phyloP scores from a whole-genome alignment of 2,329 filamentous ascomycete species.

The Rutstroemia sp. region DNA sequence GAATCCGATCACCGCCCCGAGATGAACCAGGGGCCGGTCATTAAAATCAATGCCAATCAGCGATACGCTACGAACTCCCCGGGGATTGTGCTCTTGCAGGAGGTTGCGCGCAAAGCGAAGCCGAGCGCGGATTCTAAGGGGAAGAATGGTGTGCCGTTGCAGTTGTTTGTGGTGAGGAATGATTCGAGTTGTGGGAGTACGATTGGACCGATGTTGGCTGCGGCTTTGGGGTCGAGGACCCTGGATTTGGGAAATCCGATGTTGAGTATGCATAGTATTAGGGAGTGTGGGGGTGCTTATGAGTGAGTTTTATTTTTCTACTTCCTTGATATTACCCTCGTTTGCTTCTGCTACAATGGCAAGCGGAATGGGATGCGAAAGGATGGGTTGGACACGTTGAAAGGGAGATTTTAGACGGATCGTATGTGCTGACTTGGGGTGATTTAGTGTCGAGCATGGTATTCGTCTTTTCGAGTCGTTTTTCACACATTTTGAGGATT shows the following conservation, averaged over 20 bases:
- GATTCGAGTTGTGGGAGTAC: conserved; percentile 93
- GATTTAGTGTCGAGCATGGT: conserved; percentile 83
- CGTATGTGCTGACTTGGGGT: conserved; percentile 36
- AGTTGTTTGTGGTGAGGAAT: conserved; percentile 94
- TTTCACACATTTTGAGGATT: conserved; percentile 72
- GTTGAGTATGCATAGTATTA: conserved; percentile 88
- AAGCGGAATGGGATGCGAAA: neutral
- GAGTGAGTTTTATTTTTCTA: conserved; percentile 69
- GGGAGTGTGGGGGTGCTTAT: conserved; percentile 81
- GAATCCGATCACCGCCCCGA: conserved; percentile 84
- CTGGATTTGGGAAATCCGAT: conserved; percentile 82
- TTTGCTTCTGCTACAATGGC: too few relatives aligned
- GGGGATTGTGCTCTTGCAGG: conserved; percentile 86
- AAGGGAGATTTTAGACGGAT: too few relatives aligned
- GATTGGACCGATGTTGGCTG: conserved; percentile 93
- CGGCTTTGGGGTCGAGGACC: conserved; percentile 77
- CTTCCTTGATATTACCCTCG: neutral
- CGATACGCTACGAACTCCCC: conserved; percentile 95
- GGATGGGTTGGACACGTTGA: too few relatives aligned
- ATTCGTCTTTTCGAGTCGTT: conserved; percentile 83
- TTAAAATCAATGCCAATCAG: conserved; percentile 97
- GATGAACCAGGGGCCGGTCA: conserved; percentile 94
- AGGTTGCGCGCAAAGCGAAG: conserved; percentile 62
- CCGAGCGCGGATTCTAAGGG: conserved; percentile 38
- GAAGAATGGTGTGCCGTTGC: conserved; percentile 68